Percentiles rank a stretch among this genome's conserved stretches.
Evolutionary conservation across 768 basidiomycete species (phyloP).

Genomic region (Megacollybia marginata): DNA sequence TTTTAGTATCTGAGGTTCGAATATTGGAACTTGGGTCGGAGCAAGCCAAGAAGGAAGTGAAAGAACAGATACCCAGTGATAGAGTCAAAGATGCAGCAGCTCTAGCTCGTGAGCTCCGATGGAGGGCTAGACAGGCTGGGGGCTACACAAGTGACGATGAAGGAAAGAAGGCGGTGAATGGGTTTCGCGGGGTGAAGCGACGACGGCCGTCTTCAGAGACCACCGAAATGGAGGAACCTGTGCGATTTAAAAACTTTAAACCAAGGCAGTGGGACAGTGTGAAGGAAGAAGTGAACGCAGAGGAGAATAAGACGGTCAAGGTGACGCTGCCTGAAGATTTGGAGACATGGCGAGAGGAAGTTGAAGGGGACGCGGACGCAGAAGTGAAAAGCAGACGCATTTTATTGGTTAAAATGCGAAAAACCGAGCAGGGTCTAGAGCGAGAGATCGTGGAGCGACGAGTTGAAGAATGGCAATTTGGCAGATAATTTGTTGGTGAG

Average conservation of each 20-base stretch:
- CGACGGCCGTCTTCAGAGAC: constrained; percentile 22
- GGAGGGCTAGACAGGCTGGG: constrained; percentile 62
- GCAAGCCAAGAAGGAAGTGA: constrained; percentile 64
- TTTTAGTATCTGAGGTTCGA: constrained; percentile 72
- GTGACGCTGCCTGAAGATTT: constrained; percentile 29
- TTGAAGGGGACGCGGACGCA: constrained; percentile 26
- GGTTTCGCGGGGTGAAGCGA: constrained; percentile 16
- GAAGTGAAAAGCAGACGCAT: constrained; percentile 38
- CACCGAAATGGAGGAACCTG: constrained; percentile 12
- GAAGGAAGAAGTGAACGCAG: constrained; percentile 33
- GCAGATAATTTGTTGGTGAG: too few relatives aligned
- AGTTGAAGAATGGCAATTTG: constrained; percentile 49
- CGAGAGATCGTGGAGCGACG: constrained; percentile 65
- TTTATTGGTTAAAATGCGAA: constrained; percentile 51
- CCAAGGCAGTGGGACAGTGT: constrained; percentile 61
- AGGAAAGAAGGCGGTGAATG: constrained; percentile 16
- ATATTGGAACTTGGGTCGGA: constrained; percentile 67
- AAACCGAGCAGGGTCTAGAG: constrained; percentile 50
- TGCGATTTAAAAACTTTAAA: constrained; percentile 57
- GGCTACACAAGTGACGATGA: constrained; percentile 70
- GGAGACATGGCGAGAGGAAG: constrained; percentile 34
- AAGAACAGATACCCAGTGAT: constrained; percentile 76
- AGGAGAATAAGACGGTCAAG: constrained; percentile 29
- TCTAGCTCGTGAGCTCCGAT: constrained; percentile 76
- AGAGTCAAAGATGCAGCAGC: constrained; percentile 77